Base-by-base conservation (phyloP, 305 asterid genomes). In the Plantago lanceolata region DNA sequence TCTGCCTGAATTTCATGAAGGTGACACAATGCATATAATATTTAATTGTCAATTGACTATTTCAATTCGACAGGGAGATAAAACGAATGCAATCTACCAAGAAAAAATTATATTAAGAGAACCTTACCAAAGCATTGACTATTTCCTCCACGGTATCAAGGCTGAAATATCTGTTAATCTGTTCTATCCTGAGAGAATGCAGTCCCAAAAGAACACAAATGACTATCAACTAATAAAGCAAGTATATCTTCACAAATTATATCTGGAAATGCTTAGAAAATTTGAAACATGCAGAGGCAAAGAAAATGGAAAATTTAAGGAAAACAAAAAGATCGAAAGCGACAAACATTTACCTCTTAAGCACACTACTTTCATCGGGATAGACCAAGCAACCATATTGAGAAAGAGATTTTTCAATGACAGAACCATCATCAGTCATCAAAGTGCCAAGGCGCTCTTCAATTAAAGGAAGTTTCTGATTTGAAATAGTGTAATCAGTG, bases 381-480 rank as follows among this genome's bases (percentile, higher is more conserved):
- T 90, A 85, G 55, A 87, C 97, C 70, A 94, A 83, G 71, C 89
- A 86, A 65, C 96, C 96, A 57, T 88, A 94, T 71, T 90, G 95
- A 31, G 89, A 78, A 61, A 90, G 90, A 62, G 96, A 88, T 75
- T 68, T 84, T 76, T 88, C 96, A 67, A 94, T 91, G 76, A 82
- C 85, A 9, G 88, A 78, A 59, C 84, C 85, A 65, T 82, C 99
- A 74, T 94, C 97, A 14, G 99, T 94, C 71, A 75, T 76, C 81
- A 94, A 83, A 79, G 70, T 80, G 69, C 96, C 96, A 52, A 94
- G 84, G 21, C 96, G 95, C 61, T 90, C 97, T 81, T 94, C 99
- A 63, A 86, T 81, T 89, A 76, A 82, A 64, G 94, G 89, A 86
- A 94, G 96, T 65, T 86, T 94, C 97, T 94, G 90, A 68, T 28